phyloP scores from a whole-genome alignment of 2,329 filamentous ascomycete species.

The Pseudocercospora vitis region DNA sequence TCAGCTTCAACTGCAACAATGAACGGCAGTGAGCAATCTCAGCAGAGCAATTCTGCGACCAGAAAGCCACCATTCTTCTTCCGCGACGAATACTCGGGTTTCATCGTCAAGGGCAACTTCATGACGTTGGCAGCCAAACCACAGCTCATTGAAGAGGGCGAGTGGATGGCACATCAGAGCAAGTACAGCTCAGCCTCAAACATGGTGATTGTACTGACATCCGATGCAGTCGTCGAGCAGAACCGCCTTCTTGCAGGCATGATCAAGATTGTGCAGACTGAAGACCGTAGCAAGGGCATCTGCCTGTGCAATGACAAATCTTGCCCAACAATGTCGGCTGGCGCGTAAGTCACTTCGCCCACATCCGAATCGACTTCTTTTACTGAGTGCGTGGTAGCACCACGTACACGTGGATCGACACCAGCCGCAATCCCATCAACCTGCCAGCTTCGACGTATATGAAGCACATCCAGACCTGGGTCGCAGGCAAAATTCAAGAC shows the following conservation, averaged over 20 bases:
- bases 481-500: slow-evolving; percentile 92
- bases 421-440: slow-evolving; percentile 81
- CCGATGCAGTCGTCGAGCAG: slow-evolving; percentile 76
- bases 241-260: slow-evolving; percentile 87
- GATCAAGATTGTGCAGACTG: slow-evolving; percentile 75
- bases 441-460: slow-evolving; percentile 93
- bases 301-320: slow-evolving; percentile 80
- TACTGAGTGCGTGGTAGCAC: slow-evolving; percentile 58
- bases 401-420: slow-evolving; percentile 95
- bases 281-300: slow-evolving; percentile 70
- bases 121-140: slow-evolving; percentile 92
- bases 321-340: slow-evolving; percentile 92
- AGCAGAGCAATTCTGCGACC: slow-evolving; percentile 35
- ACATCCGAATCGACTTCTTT: background rate
- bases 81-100: slow-evolving; percentile 71
- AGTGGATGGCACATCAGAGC: slow-evolving; percentile 97
- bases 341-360: slow-evolving; percentile 67
- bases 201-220: slow-evolving; percentile 3
- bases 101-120: slow-evolving; percentile 96
- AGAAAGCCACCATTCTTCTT: slow-evolving; percentile 64
- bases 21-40: slow-evolving; percentile 63
- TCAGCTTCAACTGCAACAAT: slow-evolving; percentile 57
- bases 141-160: slow-evolving; percentile 88
- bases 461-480: slow-evolving; percentile 94
- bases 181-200: slow-evolving; percentile 33